A percentile compares a stretch with the other conserved stretches of the same genome.
Evolutionary conservation across 805 yeast genomes (phyloP).

Genomic region (Saturnispora gosingensis): DNA sequence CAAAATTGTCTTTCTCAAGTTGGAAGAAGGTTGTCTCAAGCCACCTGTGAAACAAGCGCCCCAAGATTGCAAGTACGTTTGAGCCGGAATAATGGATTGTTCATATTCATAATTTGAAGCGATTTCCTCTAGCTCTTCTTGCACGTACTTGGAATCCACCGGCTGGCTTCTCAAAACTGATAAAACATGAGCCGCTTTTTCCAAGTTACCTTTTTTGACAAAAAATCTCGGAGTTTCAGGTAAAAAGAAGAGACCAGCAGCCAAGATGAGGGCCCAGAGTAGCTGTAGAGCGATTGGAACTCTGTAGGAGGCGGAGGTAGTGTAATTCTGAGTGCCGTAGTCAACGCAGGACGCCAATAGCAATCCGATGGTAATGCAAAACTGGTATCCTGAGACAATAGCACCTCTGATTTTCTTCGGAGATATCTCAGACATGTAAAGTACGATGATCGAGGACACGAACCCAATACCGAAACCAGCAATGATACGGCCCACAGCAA

Average conservation of each 20-base stretch:
- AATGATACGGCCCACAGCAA: slow-evolving; percentile 57
- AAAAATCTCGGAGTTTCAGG: slow-evolving; percentile 72
- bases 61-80: slow-evolving; percentile 32
- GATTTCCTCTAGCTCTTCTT: slow-evolving; percentile 41
- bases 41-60: slow-evolving; percentile 35
- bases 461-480: slow-evolving; percentile 74
- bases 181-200: slow-evolving; percentile 46
- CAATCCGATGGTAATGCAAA: slow-evolving; percentile 55
- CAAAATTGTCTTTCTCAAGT: slow-evolving; percentile 33
- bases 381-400: slow-evolving; percentile 62
- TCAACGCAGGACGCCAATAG: slow-evolving; percentile 60
- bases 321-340: slow-evolving; percentile 50
- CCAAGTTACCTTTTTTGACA: slow-evolving; percentile 46
- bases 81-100: slow-evolving; percentile 24
- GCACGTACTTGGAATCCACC: slow-evolving; percentile 34
- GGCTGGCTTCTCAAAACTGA: slow-evolving; percentile 44
- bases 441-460: slow-evolving; percentile 64
- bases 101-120: slow-evolving; percentile 42
- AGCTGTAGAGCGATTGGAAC: slow-evolving; percentile 68
- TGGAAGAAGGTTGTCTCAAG: slow-evolving; percentile 27
- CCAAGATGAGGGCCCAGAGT: slow-evolving; percentile 52
- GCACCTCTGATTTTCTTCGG: slow-evolving; percentile 75
- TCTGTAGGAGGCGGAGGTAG: slow-evolving; percentile 53
- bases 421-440: slow-evolving; percentile 70
- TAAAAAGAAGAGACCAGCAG: slow-evolving; percentile 48